phyloP scores from a whole-genome alignment of 2,329 filamentous ascomycete species.

The Alternaria incomplexa region DNA sequence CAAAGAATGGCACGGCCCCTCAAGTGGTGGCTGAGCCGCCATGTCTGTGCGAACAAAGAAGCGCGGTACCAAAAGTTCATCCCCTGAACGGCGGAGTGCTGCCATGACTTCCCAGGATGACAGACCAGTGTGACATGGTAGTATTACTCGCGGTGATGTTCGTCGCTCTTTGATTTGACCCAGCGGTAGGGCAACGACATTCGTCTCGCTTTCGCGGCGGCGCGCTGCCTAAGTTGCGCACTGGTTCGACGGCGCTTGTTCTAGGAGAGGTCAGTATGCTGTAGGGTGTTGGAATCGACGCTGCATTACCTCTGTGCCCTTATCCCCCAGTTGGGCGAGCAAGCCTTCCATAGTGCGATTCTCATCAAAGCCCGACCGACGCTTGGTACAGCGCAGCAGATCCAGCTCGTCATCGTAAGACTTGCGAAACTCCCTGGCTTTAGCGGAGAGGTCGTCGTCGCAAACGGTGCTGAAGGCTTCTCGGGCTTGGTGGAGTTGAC shows the following conservation, averaged over 20 bases:
- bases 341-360: constrained; percentile 26
- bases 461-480: constrained; percentile 24
- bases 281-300: no score
- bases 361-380: constrained; percentile 40
- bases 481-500: constrained; percentile 28
- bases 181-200: constrained; percentile 29
- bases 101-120: not conserved
- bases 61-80: not conserved
- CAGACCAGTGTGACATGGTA: not conserved
- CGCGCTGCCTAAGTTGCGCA: constrained; percentile 29
- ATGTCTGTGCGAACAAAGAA: not conserved
- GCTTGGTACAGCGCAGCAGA: constrained; percentile 12
- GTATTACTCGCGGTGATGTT: not conserved
- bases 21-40: not conserved
- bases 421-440: constrained; percentile 17
- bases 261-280: constrained; percentile 13
- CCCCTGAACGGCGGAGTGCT: not conserved
- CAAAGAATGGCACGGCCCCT: not conserved
- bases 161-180: constrained; percentile 12
- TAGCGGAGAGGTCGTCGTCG: constrained; percentile 5
- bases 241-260: constrained; percentile 30
- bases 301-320: constrained; percentile 12
- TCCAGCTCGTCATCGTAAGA: constrained; percentile 30
- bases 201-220: constrained; percentile 29
- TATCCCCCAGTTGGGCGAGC: constrained; percentile 23